A percentile compares a stretch with the other conserved stretches of the same genome.
These are phyloP conservation scores for Cubamyces lactineus DNA, from an alignment of 768 basidiomycete genomes.

Conservation along the genomic window DNA sequence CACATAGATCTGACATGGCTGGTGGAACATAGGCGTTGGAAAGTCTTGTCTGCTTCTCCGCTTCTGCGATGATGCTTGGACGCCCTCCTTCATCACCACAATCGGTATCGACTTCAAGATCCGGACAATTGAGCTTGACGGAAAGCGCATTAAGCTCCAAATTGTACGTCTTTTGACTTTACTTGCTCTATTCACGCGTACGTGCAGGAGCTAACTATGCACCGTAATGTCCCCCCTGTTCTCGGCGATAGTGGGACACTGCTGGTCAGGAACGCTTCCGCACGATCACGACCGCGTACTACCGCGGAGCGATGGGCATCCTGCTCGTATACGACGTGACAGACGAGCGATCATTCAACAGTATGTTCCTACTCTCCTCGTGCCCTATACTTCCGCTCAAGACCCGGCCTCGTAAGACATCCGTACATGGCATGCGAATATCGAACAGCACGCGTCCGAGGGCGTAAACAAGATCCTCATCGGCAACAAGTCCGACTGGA, in stretches of 20 bases:
- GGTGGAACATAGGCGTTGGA: slow-evolving; percentile 71
- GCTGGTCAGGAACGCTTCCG: slow-evolving; percentile 98
- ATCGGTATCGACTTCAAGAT: slow-evolving; percentile 99
- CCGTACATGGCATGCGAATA: slow-evolving; percentile 96
- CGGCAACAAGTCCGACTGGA: slow-evolving; percentile 99
- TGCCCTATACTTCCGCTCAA: background rate
- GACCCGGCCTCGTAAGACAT: slow-evolving; percentile 65
- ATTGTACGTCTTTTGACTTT: slow-evolving; percentile 63
- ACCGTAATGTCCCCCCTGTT: slow-evolving; percentile 1
- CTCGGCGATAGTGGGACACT: slow-evolving; percentile 84
- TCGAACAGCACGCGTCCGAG: slow-evolving; percentile 98
- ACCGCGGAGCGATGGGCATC: slow-evolving; percentile 99
- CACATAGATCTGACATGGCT: background rate
- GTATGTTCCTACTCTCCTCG: slow-evolving; percentile 50
- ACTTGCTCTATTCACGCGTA: background rate
- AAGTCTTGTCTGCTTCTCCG: slow-evolving; percentile 95
- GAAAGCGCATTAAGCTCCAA: slow-evolving; percentile 98
- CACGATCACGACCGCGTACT: slow-evolving; percentile 98
- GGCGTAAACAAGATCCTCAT: slow-evolving; percentile 99
- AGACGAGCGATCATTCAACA: slow-evolving; percentile 93
- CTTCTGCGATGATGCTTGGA: slow-evolving; percentile 99
- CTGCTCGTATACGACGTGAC: slow-evolving; percentile 98
- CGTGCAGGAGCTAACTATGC: background rate
- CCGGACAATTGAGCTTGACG: slow-evolving; percentile 96
- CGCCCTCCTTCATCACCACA: slow-evolving; percentile 98